Base-by-base conservation (phyloP, 2,329 filamentous ascomycete species). In the Golovinomyces cichoracearum region DNA sequence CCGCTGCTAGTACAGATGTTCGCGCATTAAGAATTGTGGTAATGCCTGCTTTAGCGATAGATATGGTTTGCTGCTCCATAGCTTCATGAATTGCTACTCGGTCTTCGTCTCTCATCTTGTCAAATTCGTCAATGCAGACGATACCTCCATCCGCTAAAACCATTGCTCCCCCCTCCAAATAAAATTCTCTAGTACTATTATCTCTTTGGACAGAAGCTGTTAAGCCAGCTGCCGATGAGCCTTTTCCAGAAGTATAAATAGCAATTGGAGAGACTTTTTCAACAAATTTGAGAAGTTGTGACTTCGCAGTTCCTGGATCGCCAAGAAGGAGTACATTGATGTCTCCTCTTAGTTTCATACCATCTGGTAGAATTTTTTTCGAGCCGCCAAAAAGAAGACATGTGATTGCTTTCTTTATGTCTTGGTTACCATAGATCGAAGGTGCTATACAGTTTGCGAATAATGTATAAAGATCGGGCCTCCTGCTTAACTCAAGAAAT, bases 11-110 rank as follows among this genome's bases (percentile, higher is more conserved):
- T 1, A 98, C 90, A 0, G 86, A 94, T 1, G 90, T 98, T 58
- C 90, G 71, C 12, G 90, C 86, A 59, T 98, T 98, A 48, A 98
- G 73, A 54, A 98, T 95, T 0, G 90, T 98, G 0, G 90, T 98
- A 60, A 98, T 98, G 57, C 90, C 90, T 0, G 90, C 90, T 66
- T 98, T 95, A 54, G 90, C 90, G 57, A 98, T 95, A 10, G 90
- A 95, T 52, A 98, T 98, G 0, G 90, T 98, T 64, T 98, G 90
- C 66, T 98, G 90, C 63, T 98, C 90, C 90, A 98, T 98, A 50
- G 90, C 90, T 72, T 98, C 90, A 70, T 98, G 90, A 55, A 98
- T 98, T 1, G 90, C 90, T 5, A 95, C 90, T 57, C 90, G 75
- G 58, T 98, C 90, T 63, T 98, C 90, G 61, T 98, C 90, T 53